Base-by-base conservation (phyloP, 2,329 filamentous ascomycete species). In the Pyricularia sp. region DNA sequence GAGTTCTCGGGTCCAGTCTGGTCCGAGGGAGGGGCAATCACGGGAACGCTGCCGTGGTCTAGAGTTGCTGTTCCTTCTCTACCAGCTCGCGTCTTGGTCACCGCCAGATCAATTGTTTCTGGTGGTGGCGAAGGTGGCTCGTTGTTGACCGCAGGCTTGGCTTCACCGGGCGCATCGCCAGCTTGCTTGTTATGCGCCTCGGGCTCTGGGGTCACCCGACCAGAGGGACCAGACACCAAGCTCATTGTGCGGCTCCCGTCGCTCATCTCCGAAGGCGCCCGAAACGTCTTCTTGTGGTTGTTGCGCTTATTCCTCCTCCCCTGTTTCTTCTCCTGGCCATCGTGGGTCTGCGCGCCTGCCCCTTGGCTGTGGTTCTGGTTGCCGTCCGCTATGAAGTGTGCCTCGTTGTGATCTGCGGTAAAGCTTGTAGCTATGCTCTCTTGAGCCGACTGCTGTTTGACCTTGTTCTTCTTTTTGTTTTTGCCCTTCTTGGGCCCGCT, bases 401-500 rank as follows among this genome's bases (percentile, higher is more conserved):
- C 16, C n/a, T 53, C 28, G 8, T 28, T 62, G 35, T 24, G 35
- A 13, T 44, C 35, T 19, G 16, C 16, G 35, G 19, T 7, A 44
- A 13, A 44, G 35, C 35, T 19, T 44, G 16, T 19, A 40, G 35
- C 12, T 40, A 13, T 44, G 13, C 2, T 19, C 16, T 44, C 61
- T 6, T 16, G 35, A 24, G 8, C 40, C 61, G 28, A 10, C 26
- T 19, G 8, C 28, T 62, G 60, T 22, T 60, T 61, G 64, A 66
- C 66, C 31, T 62, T 65, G 28, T 19, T 35, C 31, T 68, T 66
- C 5, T 64, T 66, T 22, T 66, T 68, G 22, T 59, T 65, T n/a
- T 64, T 40, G 24, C 28, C 63, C 62, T 65, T 66, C 59, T 66
- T 66, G 30, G n/a, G 22, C 13, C 44, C 62, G 5, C 33, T 19